Evolutionary conservation across 2,329 filamentous ascomycete genomes (phyloP).

Genomic region (Botrytis tulipae): DNA sequence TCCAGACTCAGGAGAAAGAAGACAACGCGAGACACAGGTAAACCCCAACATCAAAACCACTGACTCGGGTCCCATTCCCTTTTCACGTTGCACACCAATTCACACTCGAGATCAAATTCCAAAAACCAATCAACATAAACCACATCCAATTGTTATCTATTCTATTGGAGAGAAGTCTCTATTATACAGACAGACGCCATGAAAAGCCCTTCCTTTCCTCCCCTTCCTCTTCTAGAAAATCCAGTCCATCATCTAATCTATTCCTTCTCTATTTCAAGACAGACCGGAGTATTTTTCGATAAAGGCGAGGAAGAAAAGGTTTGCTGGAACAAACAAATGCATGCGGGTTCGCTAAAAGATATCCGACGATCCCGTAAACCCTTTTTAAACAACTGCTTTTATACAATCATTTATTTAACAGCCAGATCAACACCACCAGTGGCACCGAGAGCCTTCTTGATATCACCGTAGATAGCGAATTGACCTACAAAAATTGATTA

Average conservation of each 20-base stretch:
- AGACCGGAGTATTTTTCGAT: background rate
- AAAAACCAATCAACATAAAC: background rate
- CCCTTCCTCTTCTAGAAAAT: background rate
- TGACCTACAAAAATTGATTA: constrained; percentile 55
- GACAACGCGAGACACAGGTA: background rate
- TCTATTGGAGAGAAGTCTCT: constrained; percentile 15
- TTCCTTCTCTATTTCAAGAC: constrained; percentile 11
- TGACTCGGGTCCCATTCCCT: background rate
- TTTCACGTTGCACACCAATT: background rate
- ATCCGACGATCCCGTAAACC: constrained; percentile 5
- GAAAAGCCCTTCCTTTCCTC: background rate
- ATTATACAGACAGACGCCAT: constrained; percentile 16
- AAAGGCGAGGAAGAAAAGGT: constrained; percentile 1
- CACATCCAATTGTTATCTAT: constrained; percentile 19
- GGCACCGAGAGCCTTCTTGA: constrained; percentile 69
- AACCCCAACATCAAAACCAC: background rate
- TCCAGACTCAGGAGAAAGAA: background rate
- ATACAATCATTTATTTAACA: constrained; percentile 42
- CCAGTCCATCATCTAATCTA: constrained; percentile 13
- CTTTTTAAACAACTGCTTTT: constrained; percentile 31
- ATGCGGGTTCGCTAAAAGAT: constrained; percentile 15
- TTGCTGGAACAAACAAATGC: constrained; percentile 6
- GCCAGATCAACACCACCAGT: constrained; percentile 69
- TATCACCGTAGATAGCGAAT: constrained; percentile 83
- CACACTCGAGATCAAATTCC: background rate